Percentiles rank a stretch among this genome's conserved stretches.
Conservation (phyloP, 345 rosid species). For the Linum usitatissimum region DNA sequence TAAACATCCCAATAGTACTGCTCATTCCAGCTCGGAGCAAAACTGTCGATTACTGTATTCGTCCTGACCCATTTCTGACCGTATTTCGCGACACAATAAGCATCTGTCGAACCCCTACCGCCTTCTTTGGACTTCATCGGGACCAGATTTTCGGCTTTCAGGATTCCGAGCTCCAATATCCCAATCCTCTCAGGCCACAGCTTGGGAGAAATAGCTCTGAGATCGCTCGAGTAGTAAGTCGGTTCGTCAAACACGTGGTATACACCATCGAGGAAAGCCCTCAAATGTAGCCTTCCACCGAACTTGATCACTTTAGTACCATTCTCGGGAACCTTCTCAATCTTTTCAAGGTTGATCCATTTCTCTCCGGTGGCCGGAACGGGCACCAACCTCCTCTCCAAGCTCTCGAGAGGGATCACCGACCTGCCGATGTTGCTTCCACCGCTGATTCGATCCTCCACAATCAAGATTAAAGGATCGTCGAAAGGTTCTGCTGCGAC, state of each 20-base stretch:
- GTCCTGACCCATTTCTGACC: slow-evolving; percentile 36
- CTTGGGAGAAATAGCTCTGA: slow-evolving; percentile 29
- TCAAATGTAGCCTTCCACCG: slow-evolving; percentile 30
- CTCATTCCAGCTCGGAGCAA: slow-evolving; percentile 36
- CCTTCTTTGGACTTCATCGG: slow-evolving; percentile 37
- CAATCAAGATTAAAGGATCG: slow-evolving; percentile 29
- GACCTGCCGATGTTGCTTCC: slow-evolving; percentile 31
- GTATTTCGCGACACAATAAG: slow-evolving; percentile 43
- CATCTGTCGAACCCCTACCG: slow-evolving; percentile 31
- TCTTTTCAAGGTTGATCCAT: slow-evolving; percentile 33
- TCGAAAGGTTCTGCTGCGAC: slow-evolving; percentile 51
- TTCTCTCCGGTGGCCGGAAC: slow-evolving; percentile 9
- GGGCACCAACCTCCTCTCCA: slow-evolving; percentile 25
- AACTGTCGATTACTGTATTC: slow-evolving; percentile 22
- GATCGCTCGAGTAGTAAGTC: slow-evolving; percentile 37
- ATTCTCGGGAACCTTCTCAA: slow-evolving; percentile 15
- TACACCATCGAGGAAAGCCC: slow-evolving; percentile 40
- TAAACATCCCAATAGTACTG: slow-evolving; percentile 38
- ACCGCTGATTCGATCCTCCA: slow-evolving; percentile 26
- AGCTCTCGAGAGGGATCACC: slow-evolving; percentile 17
- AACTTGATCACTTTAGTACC: slow-evolving; percentile 28
- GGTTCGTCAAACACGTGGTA: slow-evolving; percentile 54
- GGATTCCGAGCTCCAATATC: slow-evolving; percentile 38
- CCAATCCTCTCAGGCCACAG: slow-evolving; percentile 35
- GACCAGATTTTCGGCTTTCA: slow-evolving; percentile 33